Base-by-base conservation (phyloP, 495 filamentous ascomycete genomes). In the Pseudoneurospora amorphoporcata region DNA sequence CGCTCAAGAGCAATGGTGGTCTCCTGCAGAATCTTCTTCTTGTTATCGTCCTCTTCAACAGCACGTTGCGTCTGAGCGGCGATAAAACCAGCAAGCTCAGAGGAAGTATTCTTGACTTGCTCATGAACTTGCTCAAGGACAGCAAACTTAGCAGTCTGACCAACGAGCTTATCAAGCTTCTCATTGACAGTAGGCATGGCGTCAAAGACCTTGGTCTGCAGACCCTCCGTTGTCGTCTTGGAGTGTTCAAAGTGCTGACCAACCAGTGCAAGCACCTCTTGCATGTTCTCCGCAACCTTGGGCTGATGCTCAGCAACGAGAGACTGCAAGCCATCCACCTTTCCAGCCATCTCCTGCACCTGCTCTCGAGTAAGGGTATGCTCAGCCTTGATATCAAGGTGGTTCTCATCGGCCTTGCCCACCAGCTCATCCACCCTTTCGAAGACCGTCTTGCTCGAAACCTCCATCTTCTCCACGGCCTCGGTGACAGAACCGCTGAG, bases 101-200 rank as follows among this genome's bases (percentile, higher is more conserved):
- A 89, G 0, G 95, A 91, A n/a, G 93, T 97, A 61, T 89, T 84
- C 79, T 92, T 90, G 58, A 99, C 94, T 73, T 97, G 91, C 76
- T 91, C 86, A 78, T 97, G 94, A 74, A 98, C 95, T 1, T 61
- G 29, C 75, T 97, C 93, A 9, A 99, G 87, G 69, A 93, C 91
- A 73, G 91, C 90, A 5, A 92, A 82, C 69, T 91, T 89, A 1
- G 86, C 79, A 70, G 90, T 88, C 74, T 93, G 89, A 29, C 88
- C 87, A 37, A 97, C 84, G 8, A 99, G 85, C 74, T 87, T 89
- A 79, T 99, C 90, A n/a, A 99, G 86, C 82, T 97, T 98, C 70
- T 90, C 88, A 41, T 94, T 91, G 4, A 97, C 86, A 47, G 82
- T 84, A 29, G 81, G 80, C 68, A 82, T 85, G n/a, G 81, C 85